phyloP scores from a whole-genome alignment of 169 alveolate genomes.

The Neospora caninum region DNA sequence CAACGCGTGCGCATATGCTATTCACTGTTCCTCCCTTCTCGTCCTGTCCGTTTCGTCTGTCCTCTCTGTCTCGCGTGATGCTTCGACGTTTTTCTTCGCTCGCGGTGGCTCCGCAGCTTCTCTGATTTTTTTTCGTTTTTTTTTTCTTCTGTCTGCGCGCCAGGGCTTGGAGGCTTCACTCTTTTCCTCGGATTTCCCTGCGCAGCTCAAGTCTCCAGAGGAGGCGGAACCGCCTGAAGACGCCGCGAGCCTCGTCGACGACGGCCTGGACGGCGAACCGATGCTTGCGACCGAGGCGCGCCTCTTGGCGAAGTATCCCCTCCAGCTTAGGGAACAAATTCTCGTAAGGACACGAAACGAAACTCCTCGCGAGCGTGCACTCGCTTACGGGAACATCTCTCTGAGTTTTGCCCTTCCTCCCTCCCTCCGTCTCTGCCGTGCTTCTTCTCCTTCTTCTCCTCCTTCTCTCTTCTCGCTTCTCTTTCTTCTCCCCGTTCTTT shows the following conservation, averaged over 20 bases:
- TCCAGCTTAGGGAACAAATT: background rate
- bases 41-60: too few relatives aligned
- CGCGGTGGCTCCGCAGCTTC: background rate
- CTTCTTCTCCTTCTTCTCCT: too few relatives aligned
- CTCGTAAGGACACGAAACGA: background rate
- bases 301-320: background rate
- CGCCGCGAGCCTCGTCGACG: background rate
- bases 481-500: too few relatives aligned
- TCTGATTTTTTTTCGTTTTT: background rate
- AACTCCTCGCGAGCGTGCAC: too few relatives aligned
- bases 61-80: background rate
- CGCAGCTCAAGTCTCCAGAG: background rate
- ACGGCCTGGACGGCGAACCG: background rate
- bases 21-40: too few relatives aligned
- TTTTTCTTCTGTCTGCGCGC: background rate
- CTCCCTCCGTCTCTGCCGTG: too few relatives aligned
- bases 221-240: background rate
- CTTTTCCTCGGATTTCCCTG: slow-evolving; percentile 7
- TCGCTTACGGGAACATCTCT: too few relatives aligned
- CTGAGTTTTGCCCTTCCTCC: too few relatives aligned
- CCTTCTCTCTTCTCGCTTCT: too few relatives aligned
- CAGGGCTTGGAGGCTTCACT: slow-evolving; percentile 19
- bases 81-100: background rate
- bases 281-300: background rate
- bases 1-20: too few relatives aligned